Evolutionary conservation across 108 stramenopile species (phyloP), one percentile per base, ranked within the genome.

Genomic region (Cyclotella cryptica): DNA sequence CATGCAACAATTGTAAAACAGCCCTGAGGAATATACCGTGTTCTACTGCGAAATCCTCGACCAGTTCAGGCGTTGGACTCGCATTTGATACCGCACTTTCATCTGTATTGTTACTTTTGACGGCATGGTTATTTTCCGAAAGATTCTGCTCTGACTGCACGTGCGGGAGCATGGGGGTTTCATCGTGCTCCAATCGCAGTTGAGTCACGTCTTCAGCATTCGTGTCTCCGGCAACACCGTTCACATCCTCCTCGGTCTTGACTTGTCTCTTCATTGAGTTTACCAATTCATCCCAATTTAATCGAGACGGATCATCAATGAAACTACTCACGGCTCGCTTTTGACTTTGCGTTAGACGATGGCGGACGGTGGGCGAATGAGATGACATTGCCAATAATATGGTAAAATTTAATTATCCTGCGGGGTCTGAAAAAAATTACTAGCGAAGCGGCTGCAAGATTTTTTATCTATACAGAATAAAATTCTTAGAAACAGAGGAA

Each of bases 1-100:
- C 87, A 10, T 75, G 77, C n/a, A 92, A 65, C 70, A 95, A 68
- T 10, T 80, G 80, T 19, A 95, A 68, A 30, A 90, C 74, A 13
- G 91, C 90, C 35, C 77, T 74, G 40, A 95, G 82, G 67, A 95
- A 92, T 46, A 95, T 92, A 13, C 89, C 84, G 67, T 91, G 92
- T 80, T 95, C 92, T 54, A 84, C 80, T 30, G 82, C 93, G 54
- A 94, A 88, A 55, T 89, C 88, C 18, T 67, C 67, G 7, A 80
- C 54, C 41, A 57, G 28, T 15, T 1, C 24, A 61, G 78, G 76
- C 6, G 64, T 40, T 10, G 75, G 22, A 44, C 29, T 41, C 65
- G 63, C 59, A 0, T 62, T 39, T 40, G 29, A 2, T 17, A 18
- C 15, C 6, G 9, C 12, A 42, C 24, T 55, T 35, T 35, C 35